Evolutionary conservation across 2,329 filamentous ascomycete genomes (phyloP).

Genomic region (Bimuria novae-zelandiae): DNA sequence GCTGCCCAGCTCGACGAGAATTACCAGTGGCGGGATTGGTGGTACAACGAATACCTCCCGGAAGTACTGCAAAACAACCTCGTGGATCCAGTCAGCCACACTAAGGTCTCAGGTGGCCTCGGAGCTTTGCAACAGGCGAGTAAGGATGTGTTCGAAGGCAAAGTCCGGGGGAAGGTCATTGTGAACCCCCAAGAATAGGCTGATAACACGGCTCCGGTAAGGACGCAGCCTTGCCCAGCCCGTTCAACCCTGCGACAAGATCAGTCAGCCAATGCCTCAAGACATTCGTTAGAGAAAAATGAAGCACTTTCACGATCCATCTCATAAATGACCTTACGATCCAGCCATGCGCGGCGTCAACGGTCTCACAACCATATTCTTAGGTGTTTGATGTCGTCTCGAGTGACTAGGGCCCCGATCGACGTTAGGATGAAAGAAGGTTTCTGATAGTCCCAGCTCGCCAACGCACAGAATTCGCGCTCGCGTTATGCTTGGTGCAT

Average conservation of each 20-base stretch:
- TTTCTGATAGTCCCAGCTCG: neutral
- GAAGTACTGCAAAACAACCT: constrained; percentile 25
- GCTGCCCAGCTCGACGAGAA: constrained; percentile 30
- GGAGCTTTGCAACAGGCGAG: constrained; percentile 28
- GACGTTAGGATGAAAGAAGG: neutral
- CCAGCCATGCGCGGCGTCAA: no score
- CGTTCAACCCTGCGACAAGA: neutral
- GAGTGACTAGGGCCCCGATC: neutral
- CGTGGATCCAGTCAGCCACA: constrained; percentile 29
- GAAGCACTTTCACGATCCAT: neutral
- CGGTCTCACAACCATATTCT: no score
- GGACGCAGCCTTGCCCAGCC: neutral
- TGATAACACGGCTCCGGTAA: neutral
- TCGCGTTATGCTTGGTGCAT: constrained; percentile 4
- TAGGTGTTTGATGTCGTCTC: neutral
- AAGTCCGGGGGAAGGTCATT: constrained; percentile 28
- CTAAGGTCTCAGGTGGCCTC: constrained; percentile 28
- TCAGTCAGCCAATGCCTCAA: neutral
- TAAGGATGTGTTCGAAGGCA: constrained; percentile 28
- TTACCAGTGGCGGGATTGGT: constrained; percentile 27
- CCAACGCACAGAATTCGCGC: neutral
- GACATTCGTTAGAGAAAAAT: neutral
- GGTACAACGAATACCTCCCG: constrained; percentile 32
- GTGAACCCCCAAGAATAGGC: constrained; percentile 30
- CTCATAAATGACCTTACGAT: no score